phyloP scores from a whole-genome alignment of 2,329 filamentous ascomycete genomes.

The Colletotrichum godetiae region DNA sequence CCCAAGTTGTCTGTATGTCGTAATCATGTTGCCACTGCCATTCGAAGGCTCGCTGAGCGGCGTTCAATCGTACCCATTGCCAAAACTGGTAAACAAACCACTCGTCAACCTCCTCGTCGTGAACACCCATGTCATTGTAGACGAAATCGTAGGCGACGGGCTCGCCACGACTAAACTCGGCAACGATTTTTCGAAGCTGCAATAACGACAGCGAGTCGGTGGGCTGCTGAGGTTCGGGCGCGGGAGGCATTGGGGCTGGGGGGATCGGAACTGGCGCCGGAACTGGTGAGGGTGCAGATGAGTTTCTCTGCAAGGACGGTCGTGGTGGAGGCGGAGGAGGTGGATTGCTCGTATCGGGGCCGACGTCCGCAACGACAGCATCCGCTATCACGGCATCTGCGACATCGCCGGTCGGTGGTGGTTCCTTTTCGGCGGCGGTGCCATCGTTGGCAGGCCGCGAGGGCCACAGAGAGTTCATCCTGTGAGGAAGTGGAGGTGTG shows the following conservation, averaged over 20 bases:
- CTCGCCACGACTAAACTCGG: constrained; percentile 77
- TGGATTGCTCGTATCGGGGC: constrained; percentile 50
- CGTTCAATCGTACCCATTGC: constrained; percentile 83
- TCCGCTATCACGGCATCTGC: constrained; percentile 56
- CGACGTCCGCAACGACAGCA: constrained; percentile 51
- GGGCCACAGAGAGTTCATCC: constrained; percentile 59
- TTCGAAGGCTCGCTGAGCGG: constrained; percentile 81
- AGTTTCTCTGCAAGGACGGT: constrained; percentile 41
- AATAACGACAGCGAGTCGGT: constrained; percentile 80
- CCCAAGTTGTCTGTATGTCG: constrained; percentile 68
- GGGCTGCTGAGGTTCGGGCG: constrained; percentile 52
- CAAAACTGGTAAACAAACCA: constrained; percentile 95
- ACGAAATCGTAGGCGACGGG: constrained; percentile 86
- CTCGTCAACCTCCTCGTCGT: constrained; percentile 93
- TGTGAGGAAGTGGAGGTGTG: constrained; percentile 36
- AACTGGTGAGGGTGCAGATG: constrained; percentile 38
- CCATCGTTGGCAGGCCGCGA: constrained; percentile 50
- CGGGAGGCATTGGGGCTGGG: constrained; percentile 37
- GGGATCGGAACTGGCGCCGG: constrained; percentile 35
- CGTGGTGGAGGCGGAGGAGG: constrained; percentile 47
- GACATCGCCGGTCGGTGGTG: constrained; percentile 48
- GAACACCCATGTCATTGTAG: constrained; percentile 77
- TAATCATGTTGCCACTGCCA: constrained; percentile 75
- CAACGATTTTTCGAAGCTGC: constrained; percentile 78
- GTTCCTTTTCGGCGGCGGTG: constrained; percentile 35